Evolutionary conservation across 345 rosid species (phyloP).

Genomic region (Gossypium anomalum): DNA sequence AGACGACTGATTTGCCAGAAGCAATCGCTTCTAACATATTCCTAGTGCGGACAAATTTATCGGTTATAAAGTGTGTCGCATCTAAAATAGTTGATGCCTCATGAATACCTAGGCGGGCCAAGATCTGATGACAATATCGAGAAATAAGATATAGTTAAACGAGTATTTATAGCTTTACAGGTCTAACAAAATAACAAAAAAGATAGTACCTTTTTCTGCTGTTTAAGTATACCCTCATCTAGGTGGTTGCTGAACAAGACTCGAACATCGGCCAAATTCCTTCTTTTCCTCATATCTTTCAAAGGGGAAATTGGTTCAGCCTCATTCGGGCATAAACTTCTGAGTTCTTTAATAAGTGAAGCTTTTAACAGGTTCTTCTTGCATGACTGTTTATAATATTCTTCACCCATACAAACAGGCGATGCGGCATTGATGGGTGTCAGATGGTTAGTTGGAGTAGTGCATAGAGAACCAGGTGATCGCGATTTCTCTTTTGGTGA

Average conservation of each 20-base stretch:
- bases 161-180: background rate
- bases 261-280: conserved; percentile 57
- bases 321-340: conserved; percentile 34
- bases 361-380: conserved; percentile 47
- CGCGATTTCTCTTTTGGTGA: conserved; percentile 26
- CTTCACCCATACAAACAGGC: conserved; percentile 81
- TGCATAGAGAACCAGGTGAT: conserved; percentile 26
- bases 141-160: conserved; percentile 20
- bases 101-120: conserved; percentile 56
- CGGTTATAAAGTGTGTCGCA: conserved; percentile 80
- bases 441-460: conserved; percentile 33
- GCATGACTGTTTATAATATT: conserved; percentile 55
- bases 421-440: conserved; percentile 54
- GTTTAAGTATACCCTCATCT: conserved; percentile 66
- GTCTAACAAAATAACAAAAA: background rate
- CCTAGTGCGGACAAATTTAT: conserved; percentile 76
- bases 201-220: conserved; percentile 67
- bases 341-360: conserved; percentile 42
- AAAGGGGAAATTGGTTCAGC: conserved; percentile 37
- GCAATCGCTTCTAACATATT: conserved; percentile 88
- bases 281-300: conserved; percentile 64
- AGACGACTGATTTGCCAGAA: conserved; percentile 73
- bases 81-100: conserved; percentile 59
- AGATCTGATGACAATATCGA: conserved; percentile 42
- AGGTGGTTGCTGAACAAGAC: conserved; percentile 85